Evolutionary conservation across 2,329 filamentous ascomycete genomes (phyloP).

Genomic region (Colletotrichum lupini): DNA sequence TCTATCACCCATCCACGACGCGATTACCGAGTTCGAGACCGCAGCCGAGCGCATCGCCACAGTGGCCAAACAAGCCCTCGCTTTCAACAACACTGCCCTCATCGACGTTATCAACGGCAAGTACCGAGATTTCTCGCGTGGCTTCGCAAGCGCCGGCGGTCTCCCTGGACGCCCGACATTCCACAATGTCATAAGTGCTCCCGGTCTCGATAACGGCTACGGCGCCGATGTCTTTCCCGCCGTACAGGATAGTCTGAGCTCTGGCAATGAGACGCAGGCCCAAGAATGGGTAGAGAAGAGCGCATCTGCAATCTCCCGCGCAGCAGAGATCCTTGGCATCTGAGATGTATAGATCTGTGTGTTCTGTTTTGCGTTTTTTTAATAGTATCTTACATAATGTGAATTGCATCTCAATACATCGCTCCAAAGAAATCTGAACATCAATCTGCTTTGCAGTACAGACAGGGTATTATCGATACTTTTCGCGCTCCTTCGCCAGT

Average conservation of each 20-base stretch:
- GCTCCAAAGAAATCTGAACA: neutral
- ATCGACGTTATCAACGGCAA: constrained; percentile 18
- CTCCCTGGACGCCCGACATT: constrained; percentile 26
- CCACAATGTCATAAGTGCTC: constrained; percentile 25
- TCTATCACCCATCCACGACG: constrained; percentile 17
- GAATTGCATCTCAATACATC: neutral
- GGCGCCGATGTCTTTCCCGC: constrained; percentile 26
- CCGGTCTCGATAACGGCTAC: constrained; percentile 22
- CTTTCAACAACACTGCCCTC: constrained; percentile 21
- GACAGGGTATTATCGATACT: neutral
- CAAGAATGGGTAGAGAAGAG: constrained; percentile 21
- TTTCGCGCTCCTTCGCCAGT: neutral
- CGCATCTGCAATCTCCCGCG: constrained; percentile 15
- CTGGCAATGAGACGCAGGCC: constrained; percentile 4
- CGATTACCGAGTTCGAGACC: constrained; percentile 14
- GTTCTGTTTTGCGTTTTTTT: neutral
- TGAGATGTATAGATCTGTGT: neutral
- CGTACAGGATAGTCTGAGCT: constrained; percentile 24
- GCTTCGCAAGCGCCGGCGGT: constrained; percentile 24
- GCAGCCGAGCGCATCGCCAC: constrained; percentile 18
- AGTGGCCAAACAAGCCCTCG: constrained; percentile 16
- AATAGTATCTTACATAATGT: neutral
- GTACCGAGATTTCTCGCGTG: constrained; percentile 30
- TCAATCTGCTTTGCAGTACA: neutral
- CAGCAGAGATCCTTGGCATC: constrained; percentile 6